Base-by-base conservation (phyloP, 2,329 filamentous ascomycete genomes). In the Aspergillus quadricinctus region DNA sequence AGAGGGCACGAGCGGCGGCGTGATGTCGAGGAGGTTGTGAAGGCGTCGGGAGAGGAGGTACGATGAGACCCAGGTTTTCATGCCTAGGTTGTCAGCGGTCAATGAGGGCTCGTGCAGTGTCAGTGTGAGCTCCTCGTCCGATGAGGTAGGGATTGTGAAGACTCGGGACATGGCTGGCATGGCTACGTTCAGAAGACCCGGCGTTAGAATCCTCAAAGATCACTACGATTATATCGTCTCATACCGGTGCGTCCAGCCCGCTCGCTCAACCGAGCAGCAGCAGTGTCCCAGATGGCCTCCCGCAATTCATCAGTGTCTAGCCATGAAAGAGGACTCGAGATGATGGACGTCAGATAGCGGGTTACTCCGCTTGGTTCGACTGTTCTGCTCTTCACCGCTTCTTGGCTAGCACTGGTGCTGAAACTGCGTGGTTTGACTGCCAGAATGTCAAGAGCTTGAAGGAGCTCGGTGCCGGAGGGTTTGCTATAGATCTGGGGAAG, bases 11-110 rank as follows among this genome's bases (percentile, higher is more conserved):
- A 75, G 66, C 37, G 67, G 56, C 14, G 69, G 66, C 7, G 70
- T 60, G 3, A 70, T 63, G 14, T 70, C 69, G 54, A 76, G 85
- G 4, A 75, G 54, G 3, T 55, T 62, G 55, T 72, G 66, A 27
- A 97, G 81, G 25, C 89, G 85, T 63, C 84, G 88, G 0, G 93
- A 88, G 4, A 97, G 84, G 2, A 95, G 82, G 68, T 92, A 95
- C 0, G 92, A 93, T 0, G 92, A 93, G 0, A 89, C 90, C 94
- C 94, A 97, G 0, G 94, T 99, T 74, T 99, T 97, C 71, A 95
- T 81, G 1, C 94, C 94, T 19, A 97, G 80, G 57, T 90, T 89
- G 72, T 97, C 93, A 6, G 89, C 89, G 0, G 90, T 96, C 55
- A 97, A 79, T 0, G 92, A 87, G 1, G 94, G 94, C 70, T 99